These are phyloP conservation scores for Rhynchosporium secalis DNA, from an alignment of 2,329 filamentous ascomycete species.

Conservation along the genomic window DNA sequence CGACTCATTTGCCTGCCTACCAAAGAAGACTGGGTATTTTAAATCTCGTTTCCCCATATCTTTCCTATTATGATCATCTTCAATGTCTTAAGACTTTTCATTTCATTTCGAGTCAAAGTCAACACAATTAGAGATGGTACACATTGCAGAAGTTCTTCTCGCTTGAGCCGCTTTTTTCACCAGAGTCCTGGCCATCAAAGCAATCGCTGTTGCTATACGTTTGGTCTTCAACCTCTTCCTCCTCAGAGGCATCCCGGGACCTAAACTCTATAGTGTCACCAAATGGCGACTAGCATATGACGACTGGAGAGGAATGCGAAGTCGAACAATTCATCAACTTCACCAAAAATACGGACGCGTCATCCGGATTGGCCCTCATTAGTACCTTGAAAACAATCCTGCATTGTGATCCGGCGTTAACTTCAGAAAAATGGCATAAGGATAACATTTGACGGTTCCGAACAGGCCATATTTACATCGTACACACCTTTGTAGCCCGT, in stretches of 20 bases:
- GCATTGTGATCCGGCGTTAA: too few species aligned
- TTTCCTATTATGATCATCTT: not conserved
- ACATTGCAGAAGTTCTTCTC: not conserved
- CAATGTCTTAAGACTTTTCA: not conserved
- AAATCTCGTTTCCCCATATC: not conserved
- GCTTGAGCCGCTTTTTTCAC: not conserved
- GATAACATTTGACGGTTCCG: too few species aligned
- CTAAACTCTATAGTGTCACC: slow-evolving; percentile 24
- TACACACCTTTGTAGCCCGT: too few species aligned
- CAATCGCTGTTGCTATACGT: not conserved
- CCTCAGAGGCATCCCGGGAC: slow-evolving; percentile 24
- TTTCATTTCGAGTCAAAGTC: not conserved
- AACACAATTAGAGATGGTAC: not conserved
- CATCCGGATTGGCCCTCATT: slow-evolving; percentile 38
- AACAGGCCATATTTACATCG: too few species aligned
- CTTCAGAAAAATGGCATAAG: too few species aligned
- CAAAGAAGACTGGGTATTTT: not conserved
- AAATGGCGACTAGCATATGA: slow-evolving; percentile 28
- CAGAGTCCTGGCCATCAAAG: not conserved
- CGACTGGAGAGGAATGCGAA: slow-evolving; percentile 26
- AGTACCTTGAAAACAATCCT: slow-evolving; percentile 48
- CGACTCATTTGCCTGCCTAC: not conserved
- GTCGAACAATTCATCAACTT: slow-evolving; percentile 24
- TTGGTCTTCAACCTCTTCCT: slow-evolving; percentile 13
- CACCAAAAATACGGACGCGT: slow-evolving; percentile 28